Conservation (phyloP, 805 yeast species). For the Metschnikowia henanensis region DNA sequence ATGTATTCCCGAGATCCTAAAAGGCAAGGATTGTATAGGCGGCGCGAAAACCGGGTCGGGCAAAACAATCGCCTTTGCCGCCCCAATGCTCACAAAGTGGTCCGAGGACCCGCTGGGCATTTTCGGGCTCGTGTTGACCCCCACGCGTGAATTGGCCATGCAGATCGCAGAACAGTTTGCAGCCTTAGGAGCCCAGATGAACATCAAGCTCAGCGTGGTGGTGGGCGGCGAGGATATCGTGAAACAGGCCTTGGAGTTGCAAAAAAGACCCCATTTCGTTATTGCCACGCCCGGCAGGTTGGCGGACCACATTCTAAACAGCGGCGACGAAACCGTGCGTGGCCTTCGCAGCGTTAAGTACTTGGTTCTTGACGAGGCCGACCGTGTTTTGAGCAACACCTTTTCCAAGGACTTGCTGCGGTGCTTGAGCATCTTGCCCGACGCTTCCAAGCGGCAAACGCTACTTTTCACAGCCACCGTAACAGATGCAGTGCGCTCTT, state of each 20-base stretch:
- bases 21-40: constrained; percentile 91
- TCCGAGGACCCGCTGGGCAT: constrained; percentile 94
- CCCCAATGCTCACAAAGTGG: constrained; percentile 96
- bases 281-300: constrained; percentile 97
- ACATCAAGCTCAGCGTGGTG: constrained; percentile 75
- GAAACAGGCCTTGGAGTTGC: constrained; percentile 80
- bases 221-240: constrained; percentile 97
- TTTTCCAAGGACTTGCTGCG: constrained; percentile 76
- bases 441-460: constrained; percentile 76
- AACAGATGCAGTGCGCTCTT: constrained; percentile 83
- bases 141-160: constrained; percentile 90
- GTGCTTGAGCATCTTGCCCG: constrained; percentile 73
- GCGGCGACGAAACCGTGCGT: constrained; percentile 83
- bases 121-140: constrained; percentile 85
- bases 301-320: constrained; percentile 85
- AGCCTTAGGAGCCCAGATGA: constrained; percentile 89
- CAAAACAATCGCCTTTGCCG: constrained; percentile 96
- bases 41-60: constrained; percentile 99
- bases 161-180: constrained; percentile 97
- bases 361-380: constrained; percentile 95
- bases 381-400: constrained; percentile 79
- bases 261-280: constrained; percentile 86
- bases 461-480: constrained; percentile 93
- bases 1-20: constrained; percentile 83
- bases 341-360: constrained; percentile 79